Conservation (phyloP, 2,329 filamentous ascomycete genomes). For the Ophiostoma ips region DNA sequence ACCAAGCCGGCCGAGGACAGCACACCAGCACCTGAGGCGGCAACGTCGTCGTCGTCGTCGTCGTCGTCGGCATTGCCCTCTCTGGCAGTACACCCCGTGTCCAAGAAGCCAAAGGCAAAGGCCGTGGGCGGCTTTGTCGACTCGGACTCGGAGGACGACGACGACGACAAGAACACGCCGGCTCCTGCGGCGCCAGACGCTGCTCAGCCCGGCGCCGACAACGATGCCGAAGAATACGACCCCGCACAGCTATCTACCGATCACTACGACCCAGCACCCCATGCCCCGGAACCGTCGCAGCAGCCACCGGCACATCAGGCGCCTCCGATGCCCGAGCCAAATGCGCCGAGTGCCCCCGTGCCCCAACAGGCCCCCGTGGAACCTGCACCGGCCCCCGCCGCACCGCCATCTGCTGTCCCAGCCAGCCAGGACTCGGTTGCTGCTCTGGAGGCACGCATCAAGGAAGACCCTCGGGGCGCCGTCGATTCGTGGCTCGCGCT, state of each 20-base stretch:
- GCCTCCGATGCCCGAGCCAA: not conserved
- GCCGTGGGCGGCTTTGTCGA: slow-evolving; percentile 46
- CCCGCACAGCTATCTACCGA: slow-evolving; percentile 9
- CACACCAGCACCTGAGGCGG: slow-evolving; percentile 18
- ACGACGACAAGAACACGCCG: not conserved
- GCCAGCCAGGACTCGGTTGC: slow-evolving; percentile 59
- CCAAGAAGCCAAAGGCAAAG: slow-evolving; percentile 47
- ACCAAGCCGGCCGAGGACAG: slow-evolving; percentile 14
- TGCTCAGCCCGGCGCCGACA: not conserved
- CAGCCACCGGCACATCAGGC: not conserved
- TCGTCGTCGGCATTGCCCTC: too few relatives aligned
- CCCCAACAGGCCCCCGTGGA: not conserved
- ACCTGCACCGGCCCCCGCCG: not conserved
- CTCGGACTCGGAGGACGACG: slow-evolving; percentile 42
- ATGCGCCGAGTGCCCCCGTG: not conserved
- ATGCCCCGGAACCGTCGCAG: not conserved
- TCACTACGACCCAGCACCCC: slow-evolving; percentile 12
- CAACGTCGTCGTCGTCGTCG: too few relatives aligned
- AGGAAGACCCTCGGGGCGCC: slow-evolving; percentile 84
- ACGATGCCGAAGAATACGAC: slow-evolving; percentile 5
- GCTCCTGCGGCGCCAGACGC: not conserved
- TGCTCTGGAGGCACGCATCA: slow-evolving; percentile 78
- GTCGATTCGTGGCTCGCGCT: slow-evolving; percentile 82
- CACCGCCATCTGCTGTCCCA: not conserved
- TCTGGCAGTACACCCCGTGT: slow-evolving; percentile 20